Percentiles rank a stretch among this genome's conserved stretches.
Conservation (phyloP, 345 rosid genomes). For the Hevea brasiliensis region DNA sequence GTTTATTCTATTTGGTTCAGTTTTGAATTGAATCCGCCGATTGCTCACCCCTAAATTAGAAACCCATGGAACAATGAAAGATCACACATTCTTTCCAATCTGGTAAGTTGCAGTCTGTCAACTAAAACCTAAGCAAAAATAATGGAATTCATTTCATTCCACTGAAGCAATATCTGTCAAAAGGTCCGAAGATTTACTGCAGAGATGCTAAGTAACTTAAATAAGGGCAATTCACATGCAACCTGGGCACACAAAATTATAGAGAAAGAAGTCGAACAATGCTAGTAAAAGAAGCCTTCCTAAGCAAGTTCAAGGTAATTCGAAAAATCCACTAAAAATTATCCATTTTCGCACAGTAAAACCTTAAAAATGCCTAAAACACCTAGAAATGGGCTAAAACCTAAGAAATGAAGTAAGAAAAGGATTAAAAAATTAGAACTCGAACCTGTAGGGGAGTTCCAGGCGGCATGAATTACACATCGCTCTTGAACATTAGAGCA, state of each 20-base stretch:
- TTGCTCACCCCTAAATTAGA: no score
- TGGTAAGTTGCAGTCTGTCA: neutral
- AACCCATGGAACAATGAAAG: neutral
- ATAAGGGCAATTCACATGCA: neutral
- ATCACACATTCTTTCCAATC: neutral
- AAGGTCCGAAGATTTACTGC: neutral
- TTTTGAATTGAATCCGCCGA: no score
- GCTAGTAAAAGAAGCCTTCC: no score
- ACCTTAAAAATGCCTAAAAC: neutral
- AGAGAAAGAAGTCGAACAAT: neutral
- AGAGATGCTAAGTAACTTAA: neutral
- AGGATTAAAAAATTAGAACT: neutral
- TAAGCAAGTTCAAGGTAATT: neutral
- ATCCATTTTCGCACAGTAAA: neutral
- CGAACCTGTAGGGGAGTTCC: conserved; percentile 94
- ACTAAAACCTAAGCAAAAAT: neutral
- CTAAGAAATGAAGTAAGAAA: neutral
- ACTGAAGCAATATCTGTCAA: neutral
- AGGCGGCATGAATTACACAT: conserved; percentile 91
- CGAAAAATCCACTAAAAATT: no score
- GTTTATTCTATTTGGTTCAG: no score
- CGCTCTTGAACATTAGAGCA: conserved; percentile 94
- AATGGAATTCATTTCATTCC: no score
- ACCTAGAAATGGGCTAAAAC: neutral
- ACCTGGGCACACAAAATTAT: neutral